Conservation (phyloP, 352 stramenopile genomes). For the Thraustochytrium sp. region DNA sequence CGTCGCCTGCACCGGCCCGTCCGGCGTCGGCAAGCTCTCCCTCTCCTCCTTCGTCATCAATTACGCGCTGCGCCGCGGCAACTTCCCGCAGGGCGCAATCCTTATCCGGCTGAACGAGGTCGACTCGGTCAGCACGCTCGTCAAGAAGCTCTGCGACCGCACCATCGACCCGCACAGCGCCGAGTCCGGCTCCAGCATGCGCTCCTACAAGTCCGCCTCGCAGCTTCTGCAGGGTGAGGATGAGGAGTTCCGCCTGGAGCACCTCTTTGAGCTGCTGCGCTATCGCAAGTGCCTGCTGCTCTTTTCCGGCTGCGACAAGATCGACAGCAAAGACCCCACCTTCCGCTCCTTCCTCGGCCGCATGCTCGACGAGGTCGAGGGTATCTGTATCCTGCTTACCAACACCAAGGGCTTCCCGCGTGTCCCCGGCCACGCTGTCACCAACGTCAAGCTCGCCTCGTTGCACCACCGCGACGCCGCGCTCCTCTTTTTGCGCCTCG, state of each 20-base stretch:
- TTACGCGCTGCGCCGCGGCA: neutral
- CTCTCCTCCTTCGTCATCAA: neutral
- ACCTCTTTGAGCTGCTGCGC: slow-evolving; percentile 27
- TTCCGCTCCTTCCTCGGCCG: slow-evolving; percentile 26
- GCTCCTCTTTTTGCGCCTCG: slow-evolving; percentile 18
- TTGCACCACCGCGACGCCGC: neutral
- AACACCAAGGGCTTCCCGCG: neutral
- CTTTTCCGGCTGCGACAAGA: neutral
- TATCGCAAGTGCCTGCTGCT: slow-evolving; percentile 23
- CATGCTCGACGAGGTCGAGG: slow-evolving; percentile 25
- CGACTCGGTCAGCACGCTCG: neutral
- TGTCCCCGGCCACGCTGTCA: neutral
- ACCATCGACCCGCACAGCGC: slow-evolving; percentile 22
- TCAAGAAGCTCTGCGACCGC: neutral
- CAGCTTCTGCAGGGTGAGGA: neutral
- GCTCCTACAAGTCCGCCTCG: neutral
- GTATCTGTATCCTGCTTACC: slow-evolving; percentile 6
- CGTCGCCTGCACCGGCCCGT: neutral
- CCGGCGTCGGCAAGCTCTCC: slow-evolving; percentile 6
- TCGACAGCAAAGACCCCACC: neutral
- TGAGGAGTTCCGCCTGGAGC: neutral
- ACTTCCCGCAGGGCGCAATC: neutral
- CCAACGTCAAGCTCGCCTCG: neutral
- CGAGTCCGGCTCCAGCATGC: neutral
- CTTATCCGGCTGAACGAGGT: slow-evolving; percentile 14